Base-by-base conservation (phyloP, 2,329 filamentous ascomycete genomes). In the Stromatinia cepivora region DNA sequence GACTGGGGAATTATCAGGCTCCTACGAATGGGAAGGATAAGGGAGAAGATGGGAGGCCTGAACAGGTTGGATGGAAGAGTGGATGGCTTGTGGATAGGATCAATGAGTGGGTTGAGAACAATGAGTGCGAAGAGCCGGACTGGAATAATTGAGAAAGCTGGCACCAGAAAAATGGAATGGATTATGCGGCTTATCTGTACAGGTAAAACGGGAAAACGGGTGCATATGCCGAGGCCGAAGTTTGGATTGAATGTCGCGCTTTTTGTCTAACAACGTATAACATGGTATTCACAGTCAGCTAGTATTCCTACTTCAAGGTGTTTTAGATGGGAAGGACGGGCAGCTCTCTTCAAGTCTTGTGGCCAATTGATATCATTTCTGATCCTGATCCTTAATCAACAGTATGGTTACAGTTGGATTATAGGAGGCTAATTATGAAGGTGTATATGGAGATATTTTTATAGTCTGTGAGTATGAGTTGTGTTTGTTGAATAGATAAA, bases 61-160 rank as follows among this genome's bases (percentile, higher is more conserved):
- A 36, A 17, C 53, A 56, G 31, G 50, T 70, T 2, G 62, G 46
- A 7, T 73, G 56, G 42, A 70, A 69, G 57, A 71, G 61, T 11
- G 72, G 71, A 4, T 75, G 72, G 71, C 66, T 73, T 56, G 54
- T 73, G 45, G 56, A 70, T 17, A 54, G 64, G 67, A 73, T 74
- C 28, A 64, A 66, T 53, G 48, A 56, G 9, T 75, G 70, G 71
- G 67, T 62, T 2, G 59, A 69, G 42, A 48, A 69, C 7, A 70
- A 73, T 67, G 17, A 56, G 28, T 75, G 73, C 48, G 31, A 66
- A 42, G 64, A 53, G 34, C 42, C 53, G 4, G 20, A 57, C 1
- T 58, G 64, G 53, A 28, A 39, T 39, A 2, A 36, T 25, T 46
- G 28, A 58, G 45, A 34, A 22, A 39, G 22, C 34, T 39, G 34